These are phyloP conservation scores for Pleurozium schreberi DNA, from an alignment of 225 moss, liverwort and hornwort species.

Conservation along the genomic window DNA sequence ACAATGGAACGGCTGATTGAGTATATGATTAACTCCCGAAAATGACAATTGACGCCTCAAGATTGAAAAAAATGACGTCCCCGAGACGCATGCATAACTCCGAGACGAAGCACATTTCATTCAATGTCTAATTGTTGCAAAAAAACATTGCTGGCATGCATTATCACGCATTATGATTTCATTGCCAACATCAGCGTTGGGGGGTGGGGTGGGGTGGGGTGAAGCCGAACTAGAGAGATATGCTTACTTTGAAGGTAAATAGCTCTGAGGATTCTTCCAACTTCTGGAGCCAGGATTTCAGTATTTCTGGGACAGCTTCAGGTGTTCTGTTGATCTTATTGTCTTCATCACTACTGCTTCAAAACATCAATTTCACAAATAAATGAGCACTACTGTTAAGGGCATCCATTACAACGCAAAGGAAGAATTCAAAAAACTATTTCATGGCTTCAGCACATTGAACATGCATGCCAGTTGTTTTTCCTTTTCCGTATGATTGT, in stretches of 20 bases:
- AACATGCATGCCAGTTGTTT: neutral
- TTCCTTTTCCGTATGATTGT: neutral
- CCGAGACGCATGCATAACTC: neutral
- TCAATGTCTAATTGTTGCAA: neutral
- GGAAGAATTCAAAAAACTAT: neutral
- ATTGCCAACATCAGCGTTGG: neutral
- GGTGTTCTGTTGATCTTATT: conserved; percentile 29
- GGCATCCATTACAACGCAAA: neutral
- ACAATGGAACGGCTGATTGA: neutral
- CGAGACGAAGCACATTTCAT: neutral
- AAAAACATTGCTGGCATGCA: neutral
- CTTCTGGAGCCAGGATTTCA: conserved; percentile 48
- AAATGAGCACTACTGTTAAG: neutral
- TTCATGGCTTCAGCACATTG: neutral
- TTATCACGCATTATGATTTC: neutral
- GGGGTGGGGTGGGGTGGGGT: neutral
- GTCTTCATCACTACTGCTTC: conserved; percentile 10
- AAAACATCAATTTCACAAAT: neutral
- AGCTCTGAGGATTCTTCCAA: conserved; percentile 33
- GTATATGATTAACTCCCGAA: neutral
- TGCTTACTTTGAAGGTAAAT: conserved; percentile 29
- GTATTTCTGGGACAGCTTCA: conserved; percentile 59
- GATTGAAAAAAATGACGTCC: neutral
- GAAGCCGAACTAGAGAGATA: neutral
- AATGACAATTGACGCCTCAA: neutral